Base-by-base conservation (phyloP, 2,329 filamentous ascomycete species). In the Fusarium illudens region DNA sequence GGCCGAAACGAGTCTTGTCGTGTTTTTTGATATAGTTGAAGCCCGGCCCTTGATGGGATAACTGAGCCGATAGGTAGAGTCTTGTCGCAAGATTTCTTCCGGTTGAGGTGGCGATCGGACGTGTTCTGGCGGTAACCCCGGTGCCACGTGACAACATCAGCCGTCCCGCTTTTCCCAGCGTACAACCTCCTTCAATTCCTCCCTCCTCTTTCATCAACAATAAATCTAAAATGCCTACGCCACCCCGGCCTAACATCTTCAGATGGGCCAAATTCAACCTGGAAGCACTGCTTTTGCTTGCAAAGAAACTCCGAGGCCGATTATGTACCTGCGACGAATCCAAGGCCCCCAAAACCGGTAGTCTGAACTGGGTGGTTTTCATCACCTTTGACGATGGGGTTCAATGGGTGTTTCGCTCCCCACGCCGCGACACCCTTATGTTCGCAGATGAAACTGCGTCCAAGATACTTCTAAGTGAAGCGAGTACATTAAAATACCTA, bases 291-390 rank as follows among this genome's bases (percentile, higher is more conserved):
- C 58, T 73, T 19, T 25, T 60, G 3, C 65, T 73, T 2, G 63
- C 69, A 39, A 13, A 32, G 33, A 25, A 48, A 20, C 57, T 62
- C 46, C 58, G 67, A 9, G 69, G 71, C 32, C 65, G 19, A 51
- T 11, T 51, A 58, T 73, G 71, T 37, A 62, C 29, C 36, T 69
- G 57, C 19, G 65, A 73, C 9, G 32, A 39, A 11, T 37, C 64
- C 13, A 17, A 49, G 6, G 37, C 6, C 13, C 71, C 71, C 3
- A 67, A 65, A 29, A 55, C 49, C 19, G 70, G 68, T 9, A 65
- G 65, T 27, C 39, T 70, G 25, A 72, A 72, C 48, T 73, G 71
- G 62, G 62, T 42, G 12, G 61, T 72, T 32, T 72, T 73, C 25
- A 10, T 73, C 4, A 58, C 55, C 17, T 72, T 73, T 22, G 65